These are phyloP conservation scores for Kalaharituber pfeilii DNA, from an alignment of 2,329 filamentous ascomycete genomes.

Conservation along the genomic window DNA sequence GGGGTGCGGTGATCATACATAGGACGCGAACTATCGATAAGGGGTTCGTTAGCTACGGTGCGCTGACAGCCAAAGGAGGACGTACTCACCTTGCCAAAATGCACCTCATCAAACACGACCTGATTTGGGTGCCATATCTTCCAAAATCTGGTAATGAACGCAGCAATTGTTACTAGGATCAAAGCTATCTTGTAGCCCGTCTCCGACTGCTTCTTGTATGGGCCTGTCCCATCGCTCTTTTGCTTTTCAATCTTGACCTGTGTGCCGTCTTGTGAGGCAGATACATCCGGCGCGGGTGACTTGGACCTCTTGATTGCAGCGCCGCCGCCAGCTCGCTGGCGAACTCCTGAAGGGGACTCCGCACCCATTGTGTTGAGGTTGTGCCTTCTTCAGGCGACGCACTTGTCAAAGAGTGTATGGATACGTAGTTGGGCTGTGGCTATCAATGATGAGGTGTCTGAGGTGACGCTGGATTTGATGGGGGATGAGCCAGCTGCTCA, in stretches of 20 bases:
- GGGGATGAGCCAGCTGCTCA: too few relatives aligned
- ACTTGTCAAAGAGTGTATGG: background rate
- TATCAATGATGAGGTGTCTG: too few relatives aligned
- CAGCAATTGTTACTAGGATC: conserved; percentile 57
- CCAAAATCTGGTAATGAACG: conserved; percentile 87
- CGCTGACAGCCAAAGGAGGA: background rate
- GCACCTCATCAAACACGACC: conserved; percentile 97
- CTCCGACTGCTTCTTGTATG: background rate
- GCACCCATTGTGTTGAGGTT: background rate
- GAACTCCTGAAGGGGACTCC: background rate
- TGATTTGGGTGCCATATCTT: conserved; percentile 89
- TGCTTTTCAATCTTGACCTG: background rate
- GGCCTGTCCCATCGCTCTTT: background rate
- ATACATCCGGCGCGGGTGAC: background rate
- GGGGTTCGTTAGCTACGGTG: too few relatives aligned
- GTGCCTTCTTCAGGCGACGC: background rate
- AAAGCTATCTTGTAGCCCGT: conserved; percentile 55
- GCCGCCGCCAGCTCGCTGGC: background rate
- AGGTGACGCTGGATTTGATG: too few relatives aligned
- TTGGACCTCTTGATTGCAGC: background rate
- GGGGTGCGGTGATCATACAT: conserved; percentile 24
- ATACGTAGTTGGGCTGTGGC: too few relatives aligned
- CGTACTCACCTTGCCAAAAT: conserved; percentile 82
- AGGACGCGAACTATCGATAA: conserved; percentile 46
- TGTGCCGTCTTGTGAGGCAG: background rate